Percentiles rank a stretch among this genome's conserved stretches.
Conservation (phyloP, 257 asterid species). For the Ajuga chamaepitys region DNA sequence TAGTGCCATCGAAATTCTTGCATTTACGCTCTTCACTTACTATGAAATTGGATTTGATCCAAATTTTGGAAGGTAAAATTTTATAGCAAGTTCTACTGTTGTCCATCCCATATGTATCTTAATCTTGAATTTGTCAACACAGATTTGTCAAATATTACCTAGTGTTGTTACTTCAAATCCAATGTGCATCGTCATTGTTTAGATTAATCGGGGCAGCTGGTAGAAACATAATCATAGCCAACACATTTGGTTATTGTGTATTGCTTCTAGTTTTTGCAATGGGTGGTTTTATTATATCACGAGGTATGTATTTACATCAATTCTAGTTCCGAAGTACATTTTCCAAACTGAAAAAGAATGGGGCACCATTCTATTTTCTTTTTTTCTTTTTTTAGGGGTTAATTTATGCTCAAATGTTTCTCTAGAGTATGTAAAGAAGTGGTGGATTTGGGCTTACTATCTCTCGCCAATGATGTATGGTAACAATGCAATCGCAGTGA, state of each 20-base stretch:
- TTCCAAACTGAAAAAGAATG: background rate
- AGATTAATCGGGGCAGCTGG: slow-evolving; percentile 40
- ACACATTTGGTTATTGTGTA: slow-evolving; percentile 30
- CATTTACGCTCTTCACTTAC: slow-evolving; percentile 30
- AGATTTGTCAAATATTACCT: slow-evolving; percentile 43
- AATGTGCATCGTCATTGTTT: slow-evolving; percentile 27
- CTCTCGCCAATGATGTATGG: slow-evolving; percentile 34
- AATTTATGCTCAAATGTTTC: background rate
- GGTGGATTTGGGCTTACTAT: slow-evolving; percentile 37
- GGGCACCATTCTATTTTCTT: background rate
- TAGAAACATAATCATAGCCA: slow-evolving; percentile 40
- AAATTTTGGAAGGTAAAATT: slow-evolving; percentile 26
- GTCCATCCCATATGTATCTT: background rate
- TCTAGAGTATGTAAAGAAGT: slow-evolving; percentile 19
- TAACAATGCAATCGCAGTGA: slow-evolving; percentile 30
- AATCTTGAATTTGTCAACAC: slow-evolving; percentile 5
- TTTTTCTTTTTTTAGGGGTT: too few species aligned
- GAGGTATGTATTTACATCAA: slow-evolving; percentile 30
- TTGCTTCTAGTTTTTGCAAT: slow-evolving; percentile 21
- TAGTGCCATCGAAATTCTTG: slow-evolving; percentile 24
- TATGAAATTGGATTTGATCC: slow-evolving; percentile 52
- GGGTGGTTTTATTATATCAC: slow-evolving; percentile 42
- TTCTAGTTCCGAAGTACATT: background rate
- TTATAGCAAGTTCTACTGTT: background rate
- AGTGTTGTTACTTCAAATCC: slow-evolving; percentile 29